Base-by-base conservation (phyloP, 2,329 filamentous ascomycete species). In the Pseudogymnoascus sp. region DNA sequence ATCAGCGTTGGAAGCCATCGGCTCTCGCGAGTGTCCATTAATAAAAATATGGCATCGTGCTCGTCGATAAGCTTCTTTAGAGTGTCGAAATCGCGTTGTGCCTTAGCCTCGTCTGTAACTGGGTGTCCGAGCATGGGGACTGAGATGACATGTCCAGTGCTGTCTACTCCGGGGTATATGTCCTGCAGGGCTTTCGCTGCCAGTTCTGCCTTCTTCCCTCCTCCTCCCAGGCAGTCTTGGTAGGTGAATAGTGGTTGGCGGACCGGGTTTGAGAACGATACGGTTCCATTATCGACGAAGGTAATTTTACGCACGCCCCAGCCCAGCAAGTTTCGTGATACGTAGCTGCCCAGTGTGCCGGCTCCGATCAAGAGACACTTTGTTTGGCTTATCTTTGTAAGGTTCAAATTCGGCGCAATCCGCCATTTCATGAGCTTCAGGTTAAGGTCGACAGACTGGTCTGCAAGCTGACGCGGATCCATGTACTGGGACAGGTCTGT, bases 401-500 rank as follows among this genome's bases (percentile, higher is more conserved):
- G 82, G 71, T 97, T 83, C 39, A 99, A 82, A 58, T 87, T 86
- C 0, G 94, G 94, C 6, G 91, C 90, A 68, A 99, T 91, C 38
- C 94, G 87, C 94, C 94, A 99, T 76, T 97, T 99, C 87, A 99
- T 99, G 62, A 99, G 81, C 75, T 97, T 97, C 63, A 97, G 80
- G 70, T 99, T 99, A 62, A 99, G 81, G 70, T 99, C 94, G 8
- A 97, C 93, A 0, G 92, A 91, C 72, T 96, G 91, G 71, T 97
- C 92, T 20, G 94, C 94, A 15, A 97, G 79, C 69, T 87, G 86
- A 35, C 82, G 79, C 6, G 94, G 93, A 70, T 99, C 92, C 88
- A 99, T 93, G 68, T 96, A 96, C 68, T 94, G 91, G 18, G 89
- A 88, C 7, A 99, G 80, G 69, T 95, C 91, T 12, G 91, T 90